Percentiles rank a stretch among this genome's conserved stretches.
These are phyloP conservation scores for Cucumis sativus DNA, from an alignment of 306 rosid genomes.

Conservation along the genomic window Cucumber_9930_V3 NC_026659.2:28715001-28715500, in stretches of 20 bases:
- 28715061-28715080: too few species aligned
- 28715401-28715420: constrained; percentile 82
- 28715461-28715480: constrained; percentile 66
- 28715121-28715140: too few species aligned
- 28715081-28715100: too few species aligned
- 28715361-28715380: constrained; percentile 83
- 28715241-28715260: not conserved
- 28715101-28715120: too few species aligned
- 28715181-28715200: too few species aligned
- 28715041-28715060: too few species aligned
- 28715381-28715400: constrained; percentile 66
- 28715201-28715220: too few species aligned
- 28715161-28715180: too few species aligned
- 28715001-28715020: too few species aligned
- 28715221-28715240: not conserved
- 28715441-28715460: constrained; percentile 78
- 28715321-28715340: not conserved
- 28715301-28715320: not conserved
- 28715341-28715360: constrained; percentile 17
- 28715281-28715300: not conserved
- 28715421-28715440: constrained; percentile 82
- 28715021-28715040: too few species aligned
- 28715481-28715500: constrained; percentile 5
- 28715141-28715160: too few species aligned
- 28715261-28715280: not conserved